A percentile compares a stretch with the other conserved stretches of the same genome.
These are phyloP conservation scores for Exophiala viscosa DNA, from an alignment of 2,329 filamentous ascomycete species.

Conservation along the genomic window DNA sequence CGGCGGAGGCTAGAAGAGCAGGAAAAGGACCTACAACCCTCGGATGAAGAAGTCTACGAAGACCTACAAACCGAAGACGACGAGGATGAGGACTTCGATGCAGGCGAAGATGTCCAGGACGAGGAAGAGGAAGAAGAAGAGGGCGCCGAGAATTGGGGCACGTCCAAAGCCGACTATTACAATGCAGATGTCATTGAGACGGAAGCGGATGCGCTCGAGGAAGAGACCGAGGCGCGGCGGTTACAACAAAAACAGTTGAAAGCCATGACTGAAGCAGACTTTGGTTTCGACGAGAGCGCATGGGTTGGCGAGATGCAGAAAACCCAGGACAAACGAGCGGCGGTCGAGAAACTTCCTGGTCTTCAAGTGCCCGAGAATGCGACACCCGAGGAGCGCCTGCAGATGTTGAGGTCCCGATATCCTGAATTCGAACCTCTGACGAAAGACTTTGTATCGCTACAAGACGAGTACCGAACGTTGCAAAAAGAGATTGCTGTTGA, in stretches of 20 bases:
- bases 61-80: constrained; percentile 34
- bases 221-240: constrained; percentile 84
- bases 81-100: constrained; percentile 36
- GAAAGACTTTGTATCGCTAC: constrained; percentile 72
- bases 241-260: constrained; percentile 87
- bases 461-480: constrained; percentile 59
- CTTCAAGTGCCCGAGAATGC: constrained; percentile 77
- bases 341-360: constrained; percentile 83
- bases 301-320: constrained; percentile 63
- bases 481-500: constrained; percentile 53
- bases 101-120: constrained; percentile 32
- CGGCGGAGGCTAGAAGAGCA: constrained; percentile 63
- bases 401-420: constrained; percentile 74
- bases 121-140: constrained; percentile 55
- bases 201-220: constrained; percentile 74
- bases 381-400: constrained; percentile 67
- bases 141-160: constrained; percentile 74
- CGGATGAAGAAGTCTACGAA: constrained; percentile 61
- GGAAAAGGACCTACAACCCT: constrained; percentile 55
- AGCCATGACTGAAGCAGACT: constrained; percentile 86
- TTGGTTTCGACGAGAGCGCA: constrained; percentile 84
- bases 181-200: constrained; percentile 74
- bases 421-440: constrained; percentile 87
- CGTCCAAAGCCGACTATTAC: constrained; percentile 87
- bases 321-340: constrained; percentile 39